Base-by-base conservation (phyloP, 768 basidiomycete genomes). In the Pholiota microspora region DNA sequence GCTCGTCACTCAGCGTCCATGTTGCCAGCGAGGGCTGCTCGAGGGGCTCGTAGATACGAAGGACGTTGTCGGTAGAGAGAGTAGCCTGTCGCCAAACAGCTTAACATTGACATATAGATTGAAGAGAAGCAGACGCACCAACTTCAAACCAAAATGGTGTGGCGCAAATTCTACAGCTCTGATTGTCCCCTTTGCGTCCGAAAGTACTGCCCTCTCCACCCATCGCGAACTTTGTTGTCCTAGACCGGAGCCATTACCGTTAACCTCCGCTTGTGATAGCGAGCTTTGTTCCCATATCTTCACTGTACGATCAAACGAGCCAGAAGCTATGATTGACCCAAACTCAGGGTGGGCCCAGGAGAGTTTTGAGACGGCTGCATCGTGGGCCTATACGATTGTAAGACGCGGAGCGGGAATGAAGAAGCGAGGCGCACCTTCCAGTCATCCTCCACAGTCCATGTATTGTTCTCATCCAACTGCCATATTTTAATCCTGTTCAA, bases 321-420 rank as follows among this genome's bases (percentile, higher is more conserved):
- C 83, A 3, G 90, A 92, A 0, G 93, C 93, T 52, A 98, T 76
- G 49, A 97, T 82, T 1, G 85, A 82, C 3, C 94, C 95, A 55
- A 94, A 94, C 69, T 94, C 88, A 4, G 96, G 94, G 65, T 95
- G 94, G 1, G 93, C 93, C 91, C 94, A 98, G 49, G 82, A 82
- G 12, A 97, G 62, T 67, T 81, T 86, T 7, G 92, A 83, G 32
- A 97, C 79, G 0, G 95, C 85, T 13, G 94, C 94, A 63, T 96
- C 93, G 67, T 98, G 95, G n/a, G 95, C 96, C 92, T 96, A 53
- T 38, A 15, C 40, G 15, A 25, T 24, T 52, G 18, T 24, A 50
- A 23, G n/a, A 18, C 23, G 21, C n/a, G n/a, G n/a, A n/a, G 4
- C 7, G 15, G 21, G 23, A 36, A 27, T 16, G 51, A 31, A 7